Evolutionary conservation across 2,329 filamentous ascomycete species (phyloP).

Genomic region (Coniochaeta sp.): DNA sequence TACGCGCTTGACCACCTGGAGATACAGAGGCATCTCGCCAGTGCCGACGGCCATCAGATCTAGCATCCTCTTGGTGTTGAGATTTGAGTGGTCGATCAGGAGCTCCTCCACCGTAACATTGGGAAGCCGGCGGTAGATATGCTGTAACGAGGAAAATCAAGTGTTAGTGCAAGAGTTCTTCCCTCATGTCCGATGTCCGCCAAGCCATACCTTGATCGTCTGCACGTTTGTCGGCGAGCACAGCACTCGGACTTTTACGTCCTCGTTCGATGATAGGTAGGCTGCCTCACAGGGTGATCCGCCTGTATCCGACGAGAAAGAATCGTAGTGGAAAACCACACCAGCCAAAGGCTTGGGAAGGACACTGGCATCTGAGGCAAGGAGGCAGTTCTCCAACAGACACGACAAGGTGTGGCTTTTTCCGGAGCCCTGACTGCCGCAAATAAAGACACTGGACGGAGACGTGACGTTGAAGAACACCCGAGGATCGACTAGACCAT

Average conservation of each 20-base stretch:
- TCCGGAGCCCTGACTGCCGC: constrained; percentile 57
- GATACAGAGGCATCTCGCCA: constrained; percentile 45
- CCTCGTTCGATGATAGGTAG: constrained; percentile 36
- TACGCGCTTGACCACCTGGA: constrained; percentile 47
- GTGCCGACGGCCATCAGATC: constrained; percentile 50
- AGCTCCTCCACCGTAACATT: constrained; percentile 43
- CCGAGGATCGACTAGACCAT: constrained; percentile 18
- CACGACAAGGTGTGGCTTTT: constrained; percentile 56
- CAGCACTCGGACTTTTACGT: constrained; percentile 43
- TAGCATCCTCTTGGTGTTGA: constrained; percentile 52
- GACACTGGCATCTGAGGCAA: constrained; percentile 33
- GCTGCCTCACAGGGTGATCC: constrained; percentile 54
- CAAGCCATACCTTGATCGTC: constrained; percentile 25
- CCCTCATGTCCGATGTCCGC: not conserved
- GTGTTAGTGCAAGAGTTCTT: too few species aligned
- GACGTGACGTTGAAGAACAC: constrained; percentile 38
- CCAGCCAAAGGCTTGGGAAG: constrained; percentile 48
- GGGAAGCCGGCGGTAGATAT: constrained; percentile 31
- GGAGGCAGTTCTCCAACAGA: constrained; percentile 49
- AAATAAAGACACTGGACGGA: constrained; percentile 56
- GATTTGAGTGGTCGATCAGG: constrained; percentile 39
- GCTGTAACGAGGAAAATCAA: too few species aligned
- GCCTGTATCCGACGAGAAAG: constrained; percentile 38
- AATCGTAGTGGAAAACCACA: constrained; percentile 60
- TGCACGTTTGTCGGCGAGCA: constrained; percentile 46